Evolutionary conservation across 257 asterid species (phyloP), one percentile per base, ranked within the genome.

Genomic region (Nicotiana attenuata): DNA sequence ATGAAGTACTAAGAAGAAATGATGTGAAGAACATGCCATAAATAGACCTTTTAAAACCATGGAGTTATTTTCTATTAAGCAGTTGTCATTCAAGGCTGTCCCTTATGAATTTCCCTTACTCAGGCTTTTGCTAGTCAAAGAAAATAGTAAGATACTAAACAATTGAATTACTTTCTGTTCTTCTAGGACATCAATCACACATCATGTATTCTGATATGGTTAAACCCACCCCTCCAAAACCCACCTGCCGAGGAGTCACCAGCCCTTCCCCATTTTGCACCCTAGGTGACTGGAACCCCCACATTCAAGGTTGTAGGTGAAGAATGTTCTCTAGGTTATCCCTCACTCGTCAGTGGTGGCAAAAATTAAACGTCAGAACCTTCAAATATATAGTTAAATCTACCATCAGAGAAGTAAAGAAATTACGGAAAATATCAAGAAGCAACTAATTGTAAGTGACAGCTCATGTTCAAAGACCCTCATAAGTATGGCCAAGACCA

Each of bases 171-270:
- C 78, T 73, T 71, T 47, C 60, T 47, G 22, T 73, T 47, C 78
- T 50, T 15, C 63, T 75, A 50, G 64, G 1, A 38, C 45, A 50
- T 10, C 63, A 50, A 75, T 33, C 63, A 75, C 10, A 41, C 63
- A 50, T 50, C 63, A 50, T 50, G 24, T 53, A 50, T 22, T 6
- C 78, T 71, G 78, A 71, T 68, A 68, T 69, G 78, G 78, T 71
- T 50, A 71, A 69, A 20, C 33, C 5, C 33, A 69, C 6, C 60
- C 78, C 59, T 22, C 64, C 64, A 57, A 19, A 60, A 22, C 66
- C 66, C 66, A 60, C 33, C 61, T 6, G 64, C 63, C 17, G 9
- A 75, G 80, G 63, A 75, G 63, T 50, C 63, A 31, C 63, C 63
- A 50, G 63, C 33, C 63, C 41, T 24, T 75, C 3, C 63, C 41